Percentiles rank a stretch among this genome's conserved stretches.
These are phyloP conservation scores for Tuber umbilicatum DNA, from an alignment of 495 filamentous ascomycete genomes.

Conservation along the genomic window DNA sequence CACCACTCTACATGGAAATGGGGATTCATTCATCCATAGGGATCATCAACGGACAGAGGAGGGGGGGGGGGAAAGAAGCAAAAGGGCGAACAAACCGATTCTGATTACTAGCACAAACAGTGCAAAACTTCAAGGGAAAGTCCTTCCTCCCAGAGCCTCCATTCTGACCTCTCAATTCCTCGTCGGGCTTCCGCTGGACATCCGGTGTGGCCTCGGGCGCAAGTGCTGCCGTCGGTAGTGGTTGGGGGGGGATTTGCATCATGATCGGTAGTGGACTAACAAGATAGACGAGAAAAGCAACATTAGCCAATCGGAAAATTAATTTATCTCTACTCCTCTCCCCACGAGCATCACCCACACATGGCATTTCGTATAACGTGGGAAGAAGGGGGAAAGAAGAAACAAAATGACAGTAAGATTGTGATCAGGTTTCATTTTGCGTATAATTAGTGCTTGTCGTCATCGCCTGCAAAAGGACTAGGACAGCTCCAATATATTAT, in stretches of 20 bases:
- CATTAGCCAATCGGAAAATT: conserved; percentile 5
- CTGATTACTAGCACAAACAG: conserved; percentile 86
- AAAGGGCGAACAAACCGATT: conserved; percentile 59
- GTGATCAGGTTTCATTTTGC: conserved; percentile 50
- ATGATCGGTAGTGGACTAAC: conserved; percentile 9
- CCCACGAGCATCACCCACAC: conserved; percentile 21
- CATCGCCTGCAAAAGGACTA: conserved; percentile 52
- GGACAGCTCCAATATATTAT: conserved; percentile 96
- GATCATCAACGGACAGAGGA: neutral
- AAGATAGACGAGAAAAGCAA: conserved; percentile 2
- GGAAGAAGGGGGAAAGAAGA: conserved; percentile 15
- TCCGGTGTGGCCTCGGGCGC: conserved; percentile 6
- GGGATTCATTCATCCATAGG: conserved; percentile 3
- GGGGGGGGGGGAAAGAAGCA: too few species aligned
- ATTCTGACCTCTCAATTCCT: conserved; percentile 8
- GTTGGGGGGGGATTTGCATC: conserved; percentile 28
- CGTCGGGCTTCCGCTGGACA: neutral
- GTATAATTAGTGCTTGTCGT: conserved; percentile 48
- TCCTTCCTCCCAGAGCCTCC: conserved; percentile 37
- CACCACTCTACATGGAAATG: neutral
- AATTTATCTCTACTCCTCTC: conserved; percentile 12
- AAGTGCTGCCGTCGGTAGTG: conserved; percentile 7
- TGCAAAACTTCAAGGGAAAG: conserved; percentile 93
- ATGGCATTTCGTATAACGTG: conserved; percentile 15
- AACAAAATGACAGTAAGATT: conserved; percentile 42